Base-by-base conservation (phyloP, 257 asterid genomes). In the Apocynum venetum region DNA sequence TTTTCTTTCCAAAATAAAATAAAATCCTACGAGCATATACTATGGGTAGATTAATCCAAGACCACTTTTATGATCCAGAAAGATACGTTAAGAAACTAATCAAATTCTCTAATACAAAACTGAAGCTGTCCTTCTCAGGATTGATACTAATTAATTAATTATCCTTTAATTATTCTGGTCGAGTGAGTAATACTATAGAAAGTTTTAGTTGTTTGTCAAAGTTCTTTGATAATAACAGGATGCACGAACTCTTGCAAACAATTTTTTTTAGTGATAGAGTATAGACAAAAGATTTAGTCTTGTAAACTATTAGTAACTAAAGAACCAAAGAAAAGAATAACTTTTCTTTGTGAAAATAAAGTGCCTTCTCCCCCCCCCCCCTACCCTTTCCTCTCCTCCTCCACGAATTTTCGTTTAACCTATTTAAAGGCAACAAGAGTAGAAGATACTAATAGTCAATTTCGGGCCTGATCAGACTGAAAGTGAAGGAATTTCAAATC, bases 381-480 rank as follows among this genome's bases (percentile, higher is more conserved):
- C 17, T 0, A 46, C 49, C 49, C 8, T 8, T 46, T 8, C 8
- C 49, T 46, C 49, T 46, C 49, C 49, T 46, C 49, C 49, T 46
- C 49, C 4, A 46, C 4, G 49, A 46, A 46, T 46, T 46, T 46
- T 6, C 49, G 8, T 1, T 46, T 0, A 46, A 60, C 8, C 25
- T 60, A 12, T 20, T 60, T n/a, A 25, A 63, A 63, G 43, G 25
- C 69, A 63, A 63, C 31, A 25, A 25, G 31, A 25, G 31, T 25
- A 63, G 43, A n/a, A 31, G 69, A 63, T 25, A 25, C 31, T 25
- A 0, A 25, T 25, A 25, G 44, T 68, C 12, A 43, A 68, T 36
- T 68, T 68, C 73, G 5, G 3, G 73, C 52, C 52, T 44, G n/a
- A 5, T 68, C 73, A 68, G 53, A 40, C 11, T 68, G 73, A 68